phyloP scores from a whole-genome alignment of 2,329 filamentous ascomycete species.

The Sporothrix mexicana region DNA sequence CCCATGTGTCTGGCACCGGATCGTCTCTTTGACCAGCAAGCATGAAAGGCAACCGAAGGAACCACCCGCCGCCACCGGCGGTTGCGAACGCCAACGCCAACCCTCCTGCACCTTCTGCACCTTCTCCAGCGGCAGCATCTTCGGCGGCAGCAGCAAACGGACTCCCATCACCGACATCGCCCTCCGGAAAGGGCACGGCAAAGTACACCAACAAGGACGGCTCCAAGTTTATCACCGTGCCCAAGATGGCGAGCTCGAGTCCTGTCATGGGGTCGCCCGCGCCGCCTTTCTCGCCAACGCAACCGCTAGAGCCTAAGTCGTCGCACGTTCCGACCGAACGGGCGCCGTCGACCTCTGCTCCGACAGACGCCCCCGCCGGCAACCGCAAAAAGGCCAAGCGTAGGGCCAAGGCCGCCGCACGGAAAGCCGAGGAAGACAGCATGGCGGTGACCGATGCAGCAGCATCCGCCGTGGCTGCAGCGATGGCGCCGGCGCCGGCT shows the following conservation, averaged over 20 bases:
- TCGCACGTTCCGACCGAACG: no score
- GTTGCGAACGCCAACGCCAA: no score
- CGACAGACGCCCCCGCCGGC: constrained; percentile 50
- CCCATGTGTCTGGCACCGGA: constrained; percentile 31
- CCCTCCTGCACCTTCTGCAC: no score
- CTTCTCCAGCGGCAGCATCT: constrained; percentile 4
- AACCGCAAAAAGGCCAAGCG: constrained; percentile 97
- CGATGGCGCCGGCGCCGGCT: constrained; percentile 37
- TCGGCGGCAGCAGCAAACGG: constrained; percentile 1
- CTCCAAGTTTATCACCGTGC: constrained; percentile 71
- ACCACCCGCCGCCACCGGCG: constrained; percentile 40
- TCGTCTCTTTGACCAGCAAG: constrained; percentile 23
- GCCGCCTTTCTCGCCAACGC: background rate
- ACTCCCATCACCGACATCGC: constrained; percentile 52
- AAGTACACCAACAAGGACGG: constrained; percentile 73
- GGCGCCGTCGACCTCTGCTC: background rate
- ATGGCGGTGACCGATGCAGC: background rate
- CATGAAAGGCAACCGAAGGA: constrained; percentile 48
- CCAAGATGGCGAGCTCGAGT: constrained; percentile 50
- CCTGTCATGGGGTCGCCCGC: constrained; percentile 54
- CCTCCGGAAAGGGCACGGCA: constrained; percentile 58
- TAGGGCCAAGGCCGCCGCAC: constrained; percentile 79
- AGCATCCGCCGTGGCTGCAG: background rate
- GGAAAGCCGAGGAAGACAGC: constrained; percentile 54
- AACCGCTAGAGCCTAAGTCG: background rate